Evolutionary conservation across 345 rosid species (phyloP).

Genomic region (Citrus unshiu): DNA sequence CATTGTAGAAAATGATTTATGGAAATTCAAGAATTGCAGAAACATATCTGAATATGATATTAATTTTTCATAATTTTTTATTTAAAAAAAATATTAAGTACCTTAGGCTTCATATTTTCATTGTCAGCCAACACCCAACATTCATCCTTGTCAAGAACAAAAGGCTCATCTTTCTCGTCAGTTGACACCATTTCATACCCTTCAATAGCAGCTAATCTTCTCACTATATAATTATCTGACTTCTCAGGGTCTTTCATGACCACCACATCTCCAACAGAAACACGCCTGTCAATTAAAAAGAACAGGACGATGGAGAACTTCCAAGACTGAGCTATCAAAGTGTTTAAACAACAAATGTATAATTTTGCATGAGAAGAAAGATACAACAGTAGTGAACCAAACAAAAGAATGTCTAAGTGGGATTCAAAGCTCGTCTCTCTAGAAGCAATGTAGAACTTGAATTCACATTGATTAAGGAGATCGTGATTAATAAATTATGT

Average conservation of each 20-base stretch:
- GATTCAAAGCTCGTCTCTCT: not conserved
- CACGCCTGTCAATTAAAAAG: slow-evolving; percentile 35
- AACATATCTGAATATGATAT: not conserved
- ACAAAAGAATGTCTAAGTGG: not conserved
- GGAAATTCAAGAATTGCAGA: not conserved
- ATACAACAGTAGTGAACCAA: not conserved
- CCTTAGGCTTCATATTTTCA: slow-evolving; percentile 74
- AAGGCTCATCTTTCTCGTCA: slow-evolving; percentile 76
- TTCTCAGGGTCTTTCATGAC: slow-evolving; percentile 78
- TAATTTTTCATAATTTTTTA: not conserved
- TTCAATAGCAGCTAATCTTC: slow-evolving; percentile 83
- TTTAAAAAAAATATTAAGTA: slow-evolving; percentile 21
- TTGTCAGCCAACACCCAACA: slow-evolving; percentile 96
- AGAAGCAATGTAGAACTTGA: not conserved
- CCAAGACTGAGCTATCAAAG: not conserved
- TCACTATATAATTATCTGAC: slow-evolving; percentile 52
- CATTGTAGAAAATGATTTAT: not conserved
- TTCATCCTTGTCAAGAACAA: slow-evolving; percentile 68
- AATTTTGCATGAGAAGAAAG: not conserved
- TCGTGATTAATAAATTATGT: too few relatives aligned
- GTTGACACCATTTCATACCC: slow-evolving; percentile 88
- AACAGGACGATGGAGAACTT: not conserved
- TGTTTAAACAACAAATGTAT: not conserved
- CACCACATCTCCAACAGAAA: slow-evolving; percentile 91
- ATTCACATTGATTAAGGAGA: not conserved